phyloP scores from a whole-genome alignment of 495 filamentous ascomycete species.

The Aspergillus steynii region DNA sequence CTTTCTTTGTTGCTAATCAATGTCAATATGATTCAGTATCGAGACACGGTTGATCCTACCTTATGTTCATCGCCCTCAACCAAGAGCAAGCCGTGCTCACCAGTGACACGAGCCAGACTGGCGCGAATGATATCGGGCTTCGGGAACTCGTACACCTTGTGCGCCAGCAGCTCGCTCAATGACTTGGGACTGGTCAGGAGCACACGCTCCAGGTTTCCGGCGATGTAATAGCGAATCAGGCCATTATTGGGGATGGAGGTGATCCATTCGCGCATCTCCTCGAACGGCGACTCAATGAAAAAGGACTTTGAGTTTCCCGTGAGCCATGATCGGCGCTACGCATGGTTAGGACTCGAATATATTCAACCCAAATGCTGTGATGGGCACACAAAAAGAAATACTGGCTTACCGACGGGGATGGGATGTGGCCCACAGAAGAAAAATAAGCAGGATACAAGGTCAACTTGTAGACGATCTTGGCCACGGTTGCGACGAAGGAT shows the following conservation, averaged over 20 bases:
- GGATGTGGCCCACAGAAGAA: conserved; percentile 68
- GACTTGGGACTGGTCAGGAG: conserved; percentile 65
- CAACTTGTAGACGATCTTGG: conserved; percentile 48
- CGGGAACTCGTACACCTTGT: conserved; percentile 74
- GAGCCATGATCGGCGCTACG: conserved; percentile 38
- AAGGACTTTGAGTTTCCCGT: conserved; percentile 30
- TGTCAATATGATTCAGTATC: not conserved
- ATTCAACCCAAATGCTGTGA: not conserved
- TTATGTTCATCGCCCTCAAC: conserved; percentile 88
- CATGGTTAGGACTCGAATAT: conserved; percentile 1
- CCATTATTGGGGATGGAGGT: conserved; percentile 75
- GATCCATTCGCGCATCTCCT: conserved; percentile 61
- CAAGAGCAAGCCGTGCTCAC: conserved; percentile 68
- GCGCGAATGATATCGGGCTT: conserved; percentile 63
- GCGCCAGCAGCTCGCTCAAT: conserved; percentile 62
- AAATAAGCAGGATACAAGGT: conserved; percentile 72
- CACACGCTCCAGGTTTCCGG: conserved; percentile 72
- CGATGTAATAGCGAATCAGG: conserved; percentile 66
- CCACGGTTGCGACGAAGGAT: conserved; percentile 22
- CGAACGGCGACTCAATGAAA: conserved; percentile 50
- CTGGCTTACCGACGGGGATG: conserved; percentile 52
- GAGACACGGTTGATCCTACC: conserved; percentile 23
- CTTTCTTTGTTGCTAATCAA: conserved; percentile 60
- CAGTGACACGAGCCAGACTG: conserved; percentile 64
- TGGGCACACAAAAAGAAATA: conserved; percentile 6